Evolutionary conservation across 257 asterid genomes (phyloP).

Genomic region (Nicotiana undulata): DNA sequence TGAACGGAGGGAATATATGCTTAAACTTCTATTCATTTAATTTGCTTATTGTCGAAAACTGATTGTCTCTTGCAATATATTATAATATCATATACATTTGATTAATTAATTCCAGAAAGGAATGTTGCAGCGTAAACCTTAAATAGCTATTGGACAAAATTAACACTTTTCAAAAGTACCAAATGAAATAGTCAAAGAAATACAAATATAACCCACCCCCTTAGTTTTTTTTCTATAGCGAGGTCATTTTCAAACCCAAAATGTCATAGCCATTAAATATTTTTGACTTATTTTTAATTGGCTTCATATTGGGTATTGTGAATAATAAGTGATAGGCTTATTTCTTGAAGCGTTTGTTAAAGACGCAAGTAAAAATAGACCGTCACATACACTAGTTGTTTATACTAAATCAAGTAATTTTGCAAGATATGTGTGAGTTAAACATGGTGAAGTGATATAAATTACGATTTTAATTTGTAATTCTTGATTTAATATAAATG

Average conservation of each 20-base stretch:
- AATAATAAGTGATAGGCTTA: not conserved
- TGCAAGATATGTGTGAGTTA: no score
- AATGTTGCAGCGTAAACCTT: not conserved
- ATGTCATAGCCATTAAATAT: not conserved
- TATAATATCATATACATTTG: not conserved
- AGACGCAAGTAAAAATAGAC: not conserved
- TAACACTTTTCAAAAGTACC: not conserved
- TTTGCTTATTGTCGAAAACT: not conserved
- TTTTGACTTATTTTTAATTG: not conserved
- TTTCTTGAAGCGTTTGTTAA: not conserved
- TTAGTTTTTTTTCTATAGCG: not conserved
- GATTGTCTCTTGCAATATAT: not conserved
- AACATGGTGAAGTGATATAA: no score
- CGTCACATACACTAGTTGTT: no score
- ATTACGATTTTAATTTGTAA: no score
- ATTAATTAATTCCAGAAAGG: not conserved
- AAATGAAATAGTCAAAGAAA: not conserved
- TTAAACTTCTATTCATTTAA: not conserved
- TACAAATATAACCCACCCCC: not conserved
- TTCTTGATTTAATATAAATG: no score
- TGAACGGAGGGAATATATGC: no score
- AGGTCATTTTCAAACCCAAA: not conserved
- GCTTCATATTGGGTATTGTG: not conserved
- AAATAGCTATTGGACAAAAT: not conserved
- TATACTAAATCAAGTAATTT: no score